A percentile compares a stretch with the other conserved stretches of the same genome.
These are phyloP conservation scores for Ceratocystiopsis brevicomis DNA, from an alignment of 2,329 filamentous ascomycete species.

Conservation along the genomic window DNA sequence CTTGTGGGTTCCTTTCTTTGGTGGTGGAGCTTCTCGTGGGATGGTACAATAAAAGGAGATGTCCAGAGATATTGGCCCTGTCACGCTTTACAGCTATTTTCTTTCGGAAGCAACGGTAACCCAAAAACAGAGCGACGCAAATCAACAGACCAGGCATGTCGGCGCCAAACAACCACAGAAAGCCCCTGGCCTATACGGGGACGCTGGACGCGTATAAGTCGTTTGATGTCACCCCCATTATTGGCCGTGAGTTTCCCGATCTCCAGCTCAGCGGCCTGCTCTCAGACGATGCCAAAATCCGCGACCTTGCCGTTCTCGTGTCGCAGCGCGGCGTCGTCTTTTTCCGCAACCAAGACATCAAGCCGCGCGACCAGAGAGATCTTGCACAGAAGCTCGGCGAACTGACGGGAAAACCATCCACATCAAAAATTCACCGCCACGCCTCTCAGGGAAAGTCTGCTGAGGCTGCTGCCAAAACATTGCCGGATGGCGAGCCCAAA, in stretches of 20 bases:
- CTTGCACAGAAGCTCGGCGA: slow-evolving; percentile 8
- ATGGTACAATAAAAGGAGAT: no score
- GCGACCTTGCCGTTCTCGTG: slow-evolving; percentile 37
- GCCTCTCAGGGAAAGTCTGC: slow-evolving; percentile 13
- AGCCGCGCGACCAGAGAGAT: neutral
- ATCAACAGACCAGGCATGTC: no score
- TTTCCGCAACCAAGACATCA: slow-evolving; percentile 26
- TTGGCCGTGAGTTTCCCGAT: slow-evolving; percentile 33
- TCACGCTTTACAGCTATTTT: no score
- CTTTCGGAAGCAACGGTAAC: no score
- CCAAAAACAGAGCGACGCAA: no score
- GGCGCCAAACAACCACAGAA: slow-evolving; percentile 1
- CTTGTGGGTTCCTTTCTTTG: no score
- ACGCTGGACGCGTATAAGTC: slow-evolving; percentile 23
- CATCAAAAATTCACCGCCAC: slow-evolving; percentile 34
- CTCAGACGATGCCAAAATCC: slow-evolving; percentile 33
- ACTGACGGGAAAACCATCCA: slow-evolving; percentile 18
- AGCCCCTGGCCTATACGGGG: slow-evolving; percentile 13
- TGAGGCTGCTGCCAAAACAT: no score
- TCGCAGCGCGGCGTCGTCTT: slow-evolving; percentile 31
- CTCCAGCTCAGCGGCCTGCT: slow-evolving; percentile 34
- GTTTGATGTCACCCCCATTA: slow-evolving; percentile 32
- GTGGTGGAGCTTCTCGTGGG: no score
- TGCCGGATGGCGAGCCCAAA: neutral
- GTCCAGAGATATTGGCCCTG: no score